These are phyloP conservation scores for Perkinsela sp. DNA, from an alignment of 208 protist genomes.

Conservation along the genomic window DNA sequence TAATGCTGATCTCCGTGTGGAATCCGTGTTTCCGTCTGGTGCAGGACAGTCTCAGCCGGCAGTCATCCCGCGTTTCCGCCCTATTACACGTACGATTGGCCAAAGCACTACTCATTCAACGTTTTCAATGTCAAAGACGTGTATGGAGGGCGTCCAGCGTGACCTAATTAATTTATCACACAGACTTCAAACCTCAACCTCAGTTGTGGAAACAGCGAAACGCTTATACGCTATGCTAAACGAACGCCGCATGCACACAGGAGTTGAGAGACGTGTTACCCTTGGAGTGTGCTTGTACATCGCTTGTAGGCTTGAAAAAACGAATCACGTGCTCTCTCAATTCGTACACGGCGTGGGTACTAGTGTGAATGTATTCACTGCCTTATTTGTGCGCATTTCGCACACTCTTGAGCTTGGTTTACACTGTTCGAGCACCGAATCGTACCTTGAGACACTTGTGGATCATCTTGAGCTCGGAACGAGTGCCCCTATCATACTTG, in stretches of 20 bases:
- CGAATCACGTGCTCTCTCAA: not conserved
- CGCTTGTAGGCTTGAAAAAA: conserved; percentile 1
- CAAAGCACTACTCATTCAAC: not conserved
- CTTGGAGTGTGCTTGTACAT: not conserved
- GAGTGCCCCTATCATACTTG: not conserved
- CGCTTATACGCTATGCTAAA: not conserved
- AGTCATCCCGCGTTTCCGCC: not conserved
- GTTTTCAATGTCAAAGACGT: not conserved
- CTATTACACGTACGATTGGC: not conserved
- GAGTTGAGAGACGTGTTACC: not conserved
- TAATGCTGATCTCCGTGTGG: not conserved
- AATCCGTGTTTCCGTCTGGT: not conserved
- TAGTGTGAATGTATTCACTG: not conserved
- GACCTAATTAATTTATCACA: not conserved
- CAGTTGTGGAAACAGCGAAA: not conserved
- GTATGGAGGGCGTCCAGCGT: not conserved
- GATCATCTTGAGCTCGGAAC: not conserved
- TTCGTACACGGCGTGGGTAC: not conserved
- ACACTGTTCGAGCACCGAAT: not conserved
- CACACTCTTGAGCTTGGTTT: not conserved
- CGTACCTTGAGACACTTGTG: not conserved
- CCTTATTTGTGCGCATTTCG: not conserved
- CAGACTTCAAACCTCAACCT: not conserved
- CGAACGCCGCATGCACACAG: not conserved
- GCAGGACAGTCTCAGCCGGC: not conserved